Conservation (phyloP, 1,284 basidiomycete genomes). For the Sutorius eximius region DNA sequence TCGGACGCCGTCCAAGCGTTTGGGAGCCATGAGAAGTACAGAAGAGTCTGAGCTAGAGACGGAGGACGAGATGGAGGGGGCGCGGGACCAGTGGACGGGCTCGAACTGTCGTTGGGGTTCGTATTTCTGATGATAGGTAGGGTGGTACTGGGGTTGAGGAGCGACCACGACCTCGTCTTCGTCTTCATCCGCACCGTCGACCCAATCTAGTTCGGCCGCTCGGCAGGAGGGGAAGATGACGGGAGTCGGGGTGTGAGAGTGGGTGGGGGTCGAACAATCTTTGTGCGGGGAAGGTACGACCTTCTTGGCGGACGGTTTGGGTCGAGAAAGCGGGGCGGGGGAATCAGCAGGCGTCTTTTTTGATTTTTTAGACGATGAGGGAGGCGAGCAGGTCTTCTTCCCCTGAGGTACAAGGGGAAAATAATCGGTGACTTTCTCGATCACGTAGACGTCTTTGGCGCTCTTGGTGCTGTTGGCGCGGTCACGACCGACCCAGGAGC, state of each 20-base stretch:
- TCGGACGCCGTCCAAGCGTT: slow-evolving; percentile 11
- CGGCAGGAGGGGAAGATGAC: slow-evolving; percentile 36
- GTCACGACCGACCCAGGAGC: slow-evolving; percentile 33
- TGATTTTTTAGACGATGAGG: slow-evolving; percentile 19
- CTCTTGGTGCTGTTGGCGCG: slow-evolving; percentile 21
- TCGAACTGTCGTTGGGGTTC: slow-evolving; percentile 8
- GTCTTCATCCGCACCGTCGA: slow-evolving; percentile 24
- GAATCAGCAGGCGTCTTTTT: slow-evolving; percentile 11
- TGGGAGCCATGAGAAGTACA: slow-evolving; percentile 33
- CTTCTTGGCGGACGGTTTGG: slow-evolving; percentile 18
- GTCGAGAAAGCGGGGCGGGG: slow-evolving; percentile 15
- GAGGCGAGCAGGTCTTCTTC: slow-evolving; percentile 18
- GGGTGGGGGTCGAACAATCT: slow-evolving; percentile 21
- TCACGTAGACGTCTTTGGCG: slow-evolving; percentile 19
- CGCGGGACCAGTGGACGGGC: slow-evolving; percentile 17
- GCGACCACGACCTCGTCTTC: slow-evolving; percentile 22
- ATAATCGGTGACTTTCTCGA: slow-evolving; percentile 35
- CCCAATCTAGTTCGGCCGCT: slow-evolving; percentile 30
- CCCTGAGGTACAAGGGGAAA: slow-evolving; percentile 23
- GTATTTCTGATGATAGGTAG: slow-evolving; percentile 13
- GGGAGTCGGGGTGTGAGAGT: slow-evolving; percentile 32
- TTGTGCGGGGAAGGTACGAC: slow-evolving; percentile 1
- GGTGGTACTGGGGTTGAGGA: slow-evolving; percentile 22
- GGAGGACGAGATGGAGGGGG: slow-evolving; percentile 22
- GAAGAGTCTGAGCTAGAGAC: slow-evolving; percentile 30